Evolutionary conservation across 2,329 filamentous ascomycete genomes (phyloP).

Genomic region (Graphium sp.): DNA sequence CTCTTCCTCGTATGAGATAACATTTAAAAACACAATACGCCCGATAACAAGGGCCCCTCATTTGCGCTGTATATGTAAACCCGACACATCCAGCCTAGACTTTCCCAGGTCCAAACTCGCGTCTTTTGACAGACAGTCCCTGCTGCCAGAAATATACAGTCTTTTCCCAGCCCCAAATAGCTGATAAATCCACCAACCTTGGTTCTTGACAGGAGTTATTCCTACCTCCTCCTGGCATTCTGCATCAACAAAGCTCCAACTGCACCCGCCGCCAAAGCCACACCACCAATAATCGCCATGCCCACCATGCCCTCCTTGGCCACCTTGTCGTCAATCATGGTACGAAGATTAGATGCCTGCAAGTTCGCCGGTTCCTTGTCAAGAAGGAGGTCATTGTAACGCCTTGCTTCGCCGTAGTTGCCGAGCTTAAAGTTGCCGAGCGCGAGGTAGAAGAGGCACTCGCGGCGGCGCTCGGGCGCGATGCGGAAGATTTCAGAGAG

Average conservation of each 20-base stretch:
- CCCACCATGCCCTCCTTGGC: constrained; percentile 87
- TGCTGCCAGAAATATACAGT: too few species aligned
- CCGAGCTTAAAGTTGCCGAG: constrained; percentile 97
- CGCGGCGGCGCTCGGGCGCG: constrained; percentile 79
- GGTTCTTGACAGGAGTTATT: too few species aligned
- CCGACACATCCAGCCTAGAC: too few species aligned
- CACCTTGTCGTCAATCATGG: constrained; percentile 89
- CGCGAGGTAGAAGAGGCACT: constrained; percentile 96
- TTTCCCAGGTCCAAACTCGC: too few species aligned
- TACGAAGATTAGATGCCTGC: constrained; percentile 73
- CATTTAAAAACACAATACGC: too few species aligned
- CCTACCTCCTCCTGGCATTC: constrained; percentile 49
- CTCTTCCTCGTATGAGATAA: too few species aligned
- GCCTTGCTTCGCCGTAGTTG: constrained; percentile 86
- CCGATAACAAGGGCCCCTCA: too few species aligned
- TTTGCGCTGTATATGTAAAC: too few species aligned
- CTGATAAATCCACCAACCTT: too few species aligned
- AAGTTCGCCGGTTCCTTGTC: constrained; percentile 85
- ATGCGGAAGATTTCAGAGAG: constrained; percentile 94
- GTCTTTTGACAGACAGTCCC: too few species aligned
- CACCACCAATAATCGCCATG: constrained; percentile 83
- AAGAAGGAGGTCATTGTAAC: constrained; percentile 85
- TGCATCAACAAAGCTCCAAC: constrained; percentile 76
- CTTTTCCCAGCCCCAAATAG: too few species aligned
- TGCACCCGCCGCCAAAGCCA: constrained; percentile 85